A percentile compares a stretch with the other conserved stretches of the same genome.
Conservation (phyloP, 495 filamentous ascomycete genomes). For the Astrothelium macrocarpum region DNA sequence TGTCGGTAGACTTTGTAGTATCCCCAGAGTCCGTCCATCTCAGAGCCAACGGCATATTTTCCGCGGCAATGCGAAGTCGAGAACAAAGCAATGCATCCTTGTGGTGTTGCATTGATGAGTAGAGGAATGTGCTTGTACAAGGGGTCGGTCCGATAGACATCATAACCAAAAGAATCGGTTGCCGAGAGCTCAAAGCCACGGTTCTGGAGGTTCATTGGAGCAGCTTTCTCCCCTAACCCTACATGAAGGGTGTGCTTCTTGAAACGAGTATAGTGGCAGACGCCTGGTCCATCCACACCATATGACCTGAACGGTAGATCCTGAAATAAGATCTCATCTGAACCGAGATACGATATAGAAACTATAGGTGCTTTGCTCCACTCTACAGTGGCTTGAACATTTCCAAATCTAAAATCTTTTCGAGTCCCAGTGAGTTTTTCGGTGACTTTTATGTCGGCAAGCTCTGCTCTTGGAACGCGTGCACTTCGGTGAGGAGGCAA, state of each 20-base stretch:
- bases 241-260: slow-evolving; percentile 51
- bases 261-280: slow-evolving; percentile 52
- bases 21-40: slow-evolving; percentile 62
- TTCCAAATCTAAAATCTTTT: slow-evolving; percentile 39
- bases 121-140: slow-evolving; percentile 66
- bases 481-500: slow-evolving; percentile 53
- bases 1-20: slow-evolving; percentile 62
- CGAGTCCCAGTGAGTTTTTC: slow-evolving; percentile 23
- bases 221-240: slow-evolving; percentile 59
- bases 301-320: slow-evolving; percentile 57
- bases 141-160: slow-evolving; percentile 58
- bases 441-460: slow-evolving; percentile 22
- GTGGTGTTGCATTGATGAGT: slow-evolving; percentile 50
- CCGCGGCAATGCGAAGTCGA: slow-evolving; percentile 53
- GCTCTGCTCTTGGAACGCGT: slow-evolving; percentile 34
- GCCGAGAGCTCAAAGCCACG: slow-evolving; percentile 55
- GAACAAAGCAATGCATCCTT: slow-evolving; percentile 56
- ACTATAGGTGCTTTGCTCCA: slow-evolving; percentile 50
- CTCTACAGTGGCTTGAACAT: slow-evolving; percentile 43
- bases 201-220: slow-evolving; percentile 60
- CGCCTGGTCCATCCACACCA: slow-evolving; percentile 45
- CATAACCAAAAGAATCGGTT: slow-evolving; percentile 62
- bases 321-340: slow-evolving; percentile 41
- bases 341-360: slow-evolving; percentile 42
- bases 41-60: slow-evolving; percentile 56